These are phyloP conservation scores for Hypoxylon sp. DNA, from an alignment of 2,329 filamentous ascomycete genomes.

Conservation along the genomic window DNA sequence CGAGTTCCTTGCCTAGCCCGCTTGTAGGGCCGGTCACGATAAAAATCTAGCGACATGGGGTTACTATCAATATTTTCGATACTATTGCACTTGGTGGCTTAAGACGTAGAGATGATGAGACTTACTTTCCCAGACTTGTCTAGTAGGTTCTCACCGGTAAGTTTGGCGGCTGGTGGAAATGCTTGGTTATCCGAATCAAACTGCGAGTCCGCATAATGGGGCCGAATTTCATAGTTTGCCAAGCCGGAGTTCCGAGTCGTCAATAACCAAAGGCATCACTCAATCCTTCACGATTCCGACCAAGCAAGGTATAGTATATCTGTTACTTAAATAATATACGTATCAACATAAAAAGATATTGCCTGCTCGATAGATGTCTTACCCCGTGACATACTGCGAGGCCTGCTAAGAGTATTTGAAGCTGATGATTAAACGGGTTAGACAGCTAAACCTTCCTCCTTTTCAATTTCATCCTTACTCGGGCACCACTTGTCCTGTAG, in stretches of 20 bases:
- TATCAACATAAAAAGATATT: not conserved
- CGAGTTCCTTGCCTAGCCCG: slow-evolving; percentile 59
- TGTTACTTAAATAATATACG: not conserved
- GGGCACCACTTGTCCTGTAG: slow-evolving; percentile 66
- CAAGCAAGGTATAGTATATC: not conserved
- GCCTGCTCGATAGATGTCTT: not conserved
- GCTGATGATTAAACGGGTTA: slow-evolving; percentile 9
- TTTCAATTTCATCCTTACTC: slow-evolving; percentile 61
- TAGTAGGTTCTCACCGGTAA: too few species aligned
- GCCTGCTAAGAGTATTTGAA: not conserved
- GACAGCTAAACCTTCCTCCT: slow-evolving; percentile 51
- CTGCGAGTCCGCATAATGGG: not conserved
- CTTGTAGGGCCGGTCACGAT: slow-evolving; percentile 56
- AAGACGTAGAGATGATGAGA: too few species aligned
- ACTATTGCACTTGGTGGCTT: too few species aligned
- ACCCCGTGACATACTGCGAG: not conserved
- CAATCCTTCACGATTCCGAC: not conserved
- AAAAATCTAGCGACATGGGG: too few species aligned
- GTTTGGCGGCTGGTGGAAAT: not conserved
- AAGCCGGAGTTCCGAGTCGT: not conserved
- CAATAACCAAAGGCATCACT: not conserved
- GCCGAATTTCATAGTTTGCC: not conserved
- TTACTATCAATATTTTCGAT: too few species aligned
- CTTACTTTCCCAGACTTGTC: too few species aligned
- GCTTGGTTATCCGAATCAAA: not conserved